phyloP scores from a whole-genome alignment of 2,329 filamentous ascomycete genomes.

The Gremmenia infestans region DNA sequence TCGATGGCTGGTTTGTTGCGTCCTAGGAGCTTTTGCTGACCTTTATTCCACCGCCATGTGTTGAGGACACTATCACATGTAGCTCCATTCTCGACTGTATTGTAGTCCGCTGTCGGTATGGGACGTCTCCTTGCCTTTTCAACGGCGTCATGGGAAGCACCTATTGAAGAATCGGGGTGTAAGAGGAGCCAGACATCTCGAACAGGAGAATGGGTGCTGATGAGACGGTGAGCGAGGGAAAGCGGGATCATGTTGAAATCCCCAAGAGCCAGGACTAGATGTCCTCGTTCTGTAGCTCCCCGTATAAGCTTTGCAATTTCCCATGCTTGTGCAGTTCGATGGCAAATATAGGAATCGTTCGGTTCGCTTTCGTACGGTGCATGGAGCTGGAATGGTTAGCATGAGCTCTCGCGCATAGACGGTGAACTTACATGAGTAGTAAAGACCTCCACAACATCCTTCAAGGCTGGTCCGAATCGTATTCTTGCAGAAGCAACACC shows the following conservation, averaged over 20 bases:
- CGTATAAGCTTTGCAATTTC: slow-evolving; percentile 87
- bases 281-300: slow-evolving; percentile 71
- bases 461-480: slow-evolving; percentile 57
- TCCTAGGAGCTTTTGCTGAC: slow-evolving; percentile 61
- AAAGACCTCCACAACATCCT: slow-evolving; percentile 80
- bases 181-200: slow-evolving; percentile 80
- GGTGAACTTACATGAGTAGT: slow-evolving; percentile 68
- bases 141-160: slow-evolving; percentile 60
- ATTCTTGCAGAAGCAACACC: slow-evolving; percentile 83
- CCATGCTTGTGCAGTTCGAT: slow-evolving; percentile 91
- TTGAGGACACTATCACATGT: slow-evolving; percentile 85
- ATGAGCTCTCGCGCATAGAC: not conserved
- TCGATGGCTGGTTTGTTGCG: slow-evolving; percentile 55
- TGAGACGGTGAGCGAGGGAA: slow-evolving; percentile 76
- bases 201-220: slow-evolving; percentile 72
- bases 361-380: slow-evolving; percentile 79
- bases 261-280: slow-evolving; percentile 79
- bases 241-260: slow-evolving; percentile 97
- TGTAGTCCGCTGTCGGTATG: slow-evolving; percentile 72
- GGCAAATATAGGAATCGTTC: slow-evolving; percentile 81
- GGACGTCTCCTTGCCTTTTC: slow-evolving; percentile 63
- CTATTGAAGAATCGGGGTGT: slow-evolving; percentile 79
- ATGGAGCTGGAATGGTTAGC: slow-evolving; percentile 57
- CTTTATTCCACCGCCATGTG: slow-evolving; percentile 86
- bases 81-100: slow-evolving; percentile 74